Base-by-base conservation (phyloP, 805 yeast genomes). In the Metschnikowia cubensis region DNA sequence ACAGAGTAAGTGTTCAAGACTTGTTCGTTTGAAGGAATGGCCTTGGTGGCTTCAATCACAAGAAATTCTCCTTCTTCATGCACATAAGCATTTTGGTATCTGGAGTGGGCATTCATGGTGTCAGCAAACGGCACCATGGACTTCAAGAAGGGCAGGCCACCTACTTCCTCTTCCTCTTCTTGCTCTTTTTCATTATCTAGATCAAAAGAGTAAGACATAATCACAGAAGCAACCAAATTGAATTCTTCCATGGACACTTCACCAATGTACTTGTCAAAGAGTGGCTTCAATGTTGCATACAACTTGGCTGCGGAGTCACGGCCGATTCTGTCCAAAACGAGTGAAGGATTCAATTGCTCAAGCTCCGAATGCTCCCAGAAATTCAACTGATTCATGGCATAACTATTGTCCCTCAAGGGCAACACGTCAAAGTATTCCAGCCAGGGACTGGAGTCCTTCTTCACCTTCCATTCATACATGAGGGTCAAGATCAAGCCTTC, bases 61-160 rank as follows among this genome's bases (percentile, higher is more conserved):
- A 91, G 68, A 6, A 64, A 62, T 4, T 71, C 77, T 1, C 68
- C 66, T 18, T 74, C 70, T 53, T 81, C 81, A 38, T 75, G 76
- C 53, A 90, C 68, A 50, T 83, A 78, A 6, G 97, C 96, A 64
- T 92, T 92, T 59, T 82, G 82, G 15, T 78, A 70, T 7, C 76
- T 75, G 1, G 96, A 86, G 61, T 91, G 94, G 1, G 97, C 89
- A 62, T 94, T 92, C 52, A 94, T 70, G 20, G 89, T 83, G 63
- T 92, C 99, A 0, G 98, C 98, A 42, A 90, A 70, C 0, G 98
- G 96, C 3, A 91, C 89, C 96, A 94, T 85, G 0, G 95, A 85
- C 63, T 91, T 91, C 55, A 77, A 70, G 51, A 73, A 80, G 3
- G 74, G 60, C 38, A 29, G 41, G 21, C 29, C 10, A 13, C 13